phyloP scores from a whole-genome alignment of 306 rosid genomes.

The Echinosophora koreensis region DNA sequence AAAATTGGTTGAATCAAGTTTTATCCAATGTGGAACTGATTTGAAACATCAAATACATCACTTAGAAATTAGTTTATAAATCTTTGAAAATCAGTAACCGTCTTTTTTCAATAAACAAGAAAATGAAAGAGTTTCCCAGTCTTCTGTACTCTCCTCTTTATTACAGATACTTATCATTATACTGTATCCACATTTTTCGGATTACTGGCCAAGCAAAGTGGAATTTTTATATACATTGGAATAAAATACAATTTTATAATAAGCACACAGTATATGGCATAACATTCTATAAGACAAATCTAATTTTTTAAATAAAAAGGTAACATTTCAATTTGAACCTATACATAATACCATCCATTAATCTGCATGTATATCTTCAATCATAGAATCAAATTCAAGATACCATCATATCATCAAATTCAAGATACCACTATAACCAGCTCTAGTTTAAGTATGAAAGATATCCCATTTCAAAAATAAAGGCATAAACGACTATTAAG shows the following conservation, averaged over 20 bases:
- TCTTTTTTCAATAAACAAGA: conserved; percentile 15
- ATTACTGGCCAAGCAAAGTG: neutral
- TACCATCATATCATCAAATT: conserved; percentile 4
- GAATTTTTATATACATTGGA: neutral
- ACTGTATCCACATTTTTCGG: conserved; percentile 2
- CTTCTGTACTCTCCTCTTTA: conserved; percentile 20
- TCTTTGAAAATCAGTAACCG: conserved; percentile 7
- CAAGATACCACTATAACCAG: conserved; percentile 20
- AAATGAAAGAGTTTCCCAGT: conserved; percentile 2
- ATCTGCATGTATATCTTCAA: neutral
- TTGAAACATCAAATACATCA: conserved; percentile 16
- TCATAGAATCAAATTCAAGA: neutral
- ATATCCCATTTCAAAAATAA: neutral
- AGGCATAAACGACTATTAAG: neutral
- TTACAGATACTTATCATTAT: neutral
- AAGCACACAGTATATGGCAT: neutral
- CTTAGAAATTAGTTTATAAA: conserved; percentile 16
- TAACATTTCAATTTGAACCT: conserved; percentile 12
- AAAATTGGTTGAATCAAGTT: conserved; percentile 11
- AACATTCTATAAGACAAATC: conserved; percentile 16
- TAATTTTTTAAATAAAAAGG: neutral
- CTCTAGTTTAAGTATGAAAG: conserved; percentile 28
- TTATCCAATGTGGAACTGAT: conserved; percentile 26
- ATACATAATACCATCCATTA: conserved; percentile 9
- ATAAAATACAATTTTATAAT: conserved; percentile 19